Conservation (phyloP, 495 filamentous ascomycete species). For the Xylaria curta region DNA sequence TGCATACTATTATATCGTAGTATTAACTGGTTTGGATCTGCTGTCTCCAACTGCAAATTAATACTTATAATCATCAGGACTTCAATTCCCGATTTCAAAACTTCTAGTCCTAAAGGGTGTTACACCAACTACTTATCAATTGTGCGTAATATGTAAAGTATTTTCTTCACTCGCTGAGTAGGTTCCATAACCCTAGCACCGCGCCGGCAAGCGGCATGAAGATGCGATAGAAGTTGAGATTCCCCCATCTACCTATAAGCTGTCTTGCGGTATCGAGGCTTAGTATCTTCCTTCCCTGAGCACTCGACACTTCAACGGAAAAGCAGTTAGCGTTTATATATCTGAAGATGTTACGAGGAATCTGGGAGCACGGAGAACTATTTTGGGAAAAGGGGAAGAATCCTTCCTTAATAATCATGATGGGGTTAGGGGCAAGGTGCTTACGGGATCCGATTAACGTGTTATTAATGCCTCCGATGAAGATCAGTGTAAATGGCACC, state of each 20-base stretch:
- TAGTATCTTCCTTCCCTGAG: constrained; percentile 36
- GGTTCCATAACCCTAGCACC: constrained; percentile 41
- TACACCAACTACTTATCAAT: no score
- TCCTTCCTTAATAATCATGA: neutral
- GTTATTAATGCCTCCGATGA: constrained; percentile 33
- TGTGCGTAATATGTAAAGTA: neutral
- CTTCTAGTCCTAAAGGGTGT: no score
- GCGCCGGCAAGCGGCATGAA: constrained; percentile 48
- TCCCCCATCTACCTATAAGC: constrained; percentile 45
- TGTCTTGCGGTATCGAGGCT: constrained; percentile 38
- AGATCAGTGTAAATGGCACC: constrained; percentile 45
- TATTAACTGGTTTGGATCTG: no score
- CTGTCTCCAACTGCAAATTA: no score
- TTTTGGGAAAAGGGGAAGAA: neutral
- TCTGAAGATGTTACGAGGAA: no score
- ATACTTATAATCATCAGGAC: no score
- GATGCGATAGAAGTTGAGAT: constrained; percentile 45
- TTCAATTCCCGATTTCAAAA: no score
- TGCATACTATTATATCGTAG: no score
- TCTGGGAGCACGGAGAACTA: neutral
- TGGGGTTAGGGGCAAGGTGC: neutral
- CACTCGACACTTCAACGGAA: constrained; percentile 22
- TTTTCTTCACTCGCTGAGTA: constrained; percentile 23
- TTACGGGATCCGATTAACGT: constrained; percentile 30
- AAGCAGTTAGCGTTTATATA: neutral